Base-by-base conservation (phyloP, 805 yeast genomes). In the Yamadazyma nakazawae region DNA sequence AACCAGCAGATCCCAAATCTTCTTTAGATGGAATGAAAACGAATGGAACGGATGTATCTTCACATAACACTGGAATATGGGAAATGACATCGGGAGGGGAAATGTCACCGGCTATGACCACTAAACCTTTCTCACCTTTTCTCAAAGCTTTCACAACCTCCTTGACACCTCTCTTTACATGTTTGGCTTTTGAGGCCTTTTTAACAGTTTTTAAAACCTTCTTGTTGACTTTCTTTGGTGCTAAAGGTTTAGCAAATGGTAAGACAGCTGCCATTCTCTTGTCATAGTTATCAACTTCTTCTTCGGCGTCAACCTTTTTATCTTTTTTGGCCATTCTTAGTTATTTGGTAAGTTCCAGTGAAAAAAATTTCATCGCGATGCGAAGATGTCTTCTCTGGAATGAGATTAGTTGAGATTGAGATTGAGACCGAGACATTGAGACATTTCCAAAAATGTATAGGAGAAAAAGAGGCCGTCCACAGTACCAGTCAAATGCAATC, bases 1-100 rank as follows among this genome's bases (percentile, higher is more conserved):
- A 96, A 64, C 98, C 98, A 21, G 99, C 99, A 53, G 96, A 87
- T 31, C 99, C 99, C 56, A 94, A 80, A 65, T 94, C 98, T 75
- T 94, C 97, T 73, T 94, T 94, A 42, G 97, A 90, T 60, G 99
- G 99, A 53, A 94, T 81, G 70, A 94, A 94, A 36, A 92, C 79
- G 64, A 76, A 95, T 61, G 98, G 97, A 42, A 94, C 97, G 40
- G 86, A 72, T 54, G 80, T 75, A 66, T 94, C 99, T 74, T 94
- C 99, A 74, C 99, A 94, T 52, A 94, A 79, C 40, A 95, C 97
- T 46, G 99, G 99, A 47, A 94, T 81, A 66, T 94, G 99, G 37
- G 97, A 89, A 57, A 95, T 88, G 39, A 94, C 98, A 66, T 94
- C 99, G 42, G 91, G 81, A 49, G 99, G 99, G 46, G 96, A 91